These are phyloP conservation scores for Anethum foeniculum DNA, from an alignment of 140 eudicot species.

Conservation along the genomic window DNA sequence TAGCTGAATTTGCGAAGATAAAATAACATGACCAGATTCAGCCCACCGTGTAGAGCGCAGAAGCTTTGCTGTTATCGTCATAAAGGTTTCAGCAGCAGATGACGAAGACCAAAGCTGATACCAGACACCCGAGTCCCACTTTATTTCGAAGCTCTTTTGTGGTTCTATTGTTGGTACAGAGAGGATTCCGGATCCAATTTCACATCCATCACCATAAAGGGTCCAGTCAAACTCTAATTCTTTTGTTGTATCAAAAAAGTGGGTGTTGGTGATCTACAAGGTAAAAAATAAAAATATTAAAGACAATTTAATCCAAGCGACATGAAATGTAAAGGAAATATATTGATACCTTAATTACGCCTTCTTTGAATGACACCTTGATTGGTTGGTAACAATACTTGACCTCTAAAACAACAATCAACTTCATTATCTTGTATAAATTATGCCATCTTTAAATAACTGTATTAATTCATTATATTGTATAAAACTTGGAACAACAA, in stretches of 20 bases:
- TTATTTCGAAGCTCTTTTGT: constrained; percentile 52
- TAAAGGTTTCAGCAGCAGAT: constrained; percentile 44
- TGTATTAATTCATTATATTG: background rate
- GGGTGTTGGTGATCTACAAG: constrained; percentile 61
- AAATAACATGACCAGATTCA: constrained; percentile 61
- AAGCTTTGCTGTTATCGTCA: constrained; percentile 61
- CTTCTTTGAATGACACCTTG: constrained; percentile 55
- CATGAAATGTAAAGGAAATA: background rate
- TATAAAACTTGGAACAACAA: background rate
- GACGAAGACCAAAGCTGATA: constrained; percentile 51
- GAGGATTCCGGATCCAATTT: constrained; percentile 58
- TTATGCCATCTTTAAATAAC: background rate
- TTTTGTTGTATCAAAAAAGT: constrained; percentile 65
- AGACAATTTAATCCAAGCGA: background rate
- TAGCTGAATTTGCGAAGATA: constrained; percentile 69
- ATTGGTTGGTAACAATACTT: constrained; percentile 87
- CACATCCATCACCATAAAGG: constrained; percentile 76
- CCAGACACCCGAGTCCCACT: constrained; percentile 80
- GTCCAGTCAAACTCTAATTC: constrained; percentile 62
- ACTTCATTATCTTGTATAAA: background rate
- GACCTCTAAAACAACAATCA: constrained; percentile 52
- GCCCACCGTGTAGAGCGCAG: constrained; percentile 62
- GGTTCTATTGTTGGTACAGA: constrained; percentile 48
- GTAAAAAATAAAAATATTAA: constrained; percentile 6
- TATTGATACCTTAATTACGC: constrained; percentile 54